These are phyloP conservation scores for Fraxinus paxiana DNA, from an alignment of 305 asterid species.

Conservation along the genomic window DNA sequence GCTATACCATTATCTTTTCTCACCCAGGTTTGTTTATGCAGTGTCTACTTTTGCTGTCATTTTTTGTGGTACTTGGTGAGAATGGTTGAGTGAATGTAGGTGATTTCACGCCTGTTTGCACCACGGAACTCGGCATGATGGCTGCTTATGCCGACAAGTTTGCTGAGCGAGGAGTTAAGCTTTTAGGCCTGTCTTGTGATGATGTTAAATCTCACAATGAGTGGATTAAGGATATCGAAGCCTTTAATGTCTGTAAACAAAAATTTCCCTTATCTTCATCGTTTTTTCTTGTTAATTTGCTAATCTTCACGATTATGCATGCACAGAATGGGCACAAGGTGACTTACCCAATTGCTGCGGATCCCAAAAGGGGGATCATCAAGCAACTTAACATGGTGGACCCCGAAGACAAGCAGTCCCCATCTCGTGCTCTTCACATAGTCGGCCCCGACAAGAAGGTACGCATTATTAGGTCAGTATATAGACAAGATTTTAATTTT, in stretches of 20 bases:
- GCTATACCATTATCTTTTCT: constrained; percentile 71
- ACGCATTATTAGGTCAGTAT: not conserved
- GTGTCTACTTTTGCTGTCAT: not conserved
- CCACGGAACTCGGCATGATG: constrained; percentile 78
- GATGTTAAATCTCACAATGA: constrained; percentile 58
- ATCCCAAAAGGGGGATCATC: constrained; percentile 48
- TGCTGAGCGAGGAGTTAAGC: constrained; percentile 60
- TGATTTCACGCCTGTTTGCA: constrained; percentile 89
- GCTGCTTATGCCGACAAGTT: constrained; percentile 70
- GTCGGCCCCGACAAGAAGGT: constrained; percentile 77
- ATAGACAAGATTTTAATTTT: not conserved
- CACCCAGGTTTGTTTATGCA: constrained; percentile 52
- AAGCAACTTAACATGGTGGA: constrained; percentile 84
- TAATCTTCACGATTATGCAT: not conserved
- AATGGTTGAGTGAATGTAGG: constrained; percentile 23
- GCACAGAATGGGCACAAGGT: constrained; percentile 52
- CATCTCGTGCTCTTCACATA: constrained; percentile 79
- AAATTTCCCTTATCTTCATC: not conserved
- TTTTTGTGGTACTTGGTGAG: not conserved
- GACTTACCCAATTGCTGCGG: constrained; percentile 67
- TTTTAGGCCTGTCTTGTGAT: constrained; percentile 68
- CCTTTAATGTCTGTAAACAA: constrained; percentile 34
- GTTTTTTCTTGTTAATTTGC: not conserved
- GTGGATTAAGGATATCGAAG: constrained; percentile 85
- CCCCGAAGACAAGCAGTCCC: constrained; percentile 62